Percentiles rank a stretch among this genome's conserved stretches.
Evolutionary conservation across 83 land plant species (phyloP).

Genomic region (Picea engelmannii): DNA sequence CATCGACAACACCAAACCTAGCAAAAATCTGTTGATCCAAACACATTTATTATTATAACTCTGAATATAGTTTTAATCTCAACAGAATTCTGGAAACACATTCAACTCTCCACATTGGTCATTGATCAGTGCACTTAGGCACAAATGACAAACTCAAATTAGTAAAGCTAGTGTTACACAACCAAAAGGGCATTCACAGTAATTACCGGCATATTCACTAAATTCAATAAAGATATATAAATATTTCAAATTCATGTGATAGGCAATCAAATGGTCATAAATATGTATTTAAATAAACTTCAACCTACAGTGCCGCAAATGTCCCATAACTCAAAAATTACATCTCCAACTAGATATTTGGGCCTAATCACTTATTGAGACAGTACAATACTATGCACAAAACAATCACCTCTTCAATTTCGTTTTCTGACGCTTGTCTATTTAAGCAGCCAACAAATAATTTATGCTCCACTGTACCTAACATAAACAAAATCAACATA

Average conservation of each 20-base stretch:
- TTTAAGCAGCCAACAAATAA: constrained; percentile 87
- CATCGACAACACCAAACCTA: constrained; percentile 84
- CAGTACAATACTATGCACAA: neutral
- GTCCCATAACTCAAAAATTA: no score
- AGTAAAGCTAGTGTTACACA: no score
- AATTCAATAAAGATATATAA: no score
- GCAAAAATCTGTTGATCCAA: constrained; percentile 68
- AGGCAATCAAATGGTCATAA: no score
- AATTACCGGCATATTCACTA: no score
- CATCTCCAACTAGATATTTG: no score
- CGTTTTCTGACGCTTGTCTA: constrained; percentile 79
- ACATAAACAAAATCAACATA: constrained; percentile 10
- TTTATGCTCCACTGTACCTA: constrained; percentile 83
- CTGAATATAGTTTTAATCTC: neutral
- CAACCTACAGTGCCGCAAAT: no score
- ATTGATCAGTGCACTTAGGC: neutral
- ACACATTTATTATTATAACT: neutral
- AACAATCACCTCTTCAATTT: constrained; percentile 77
- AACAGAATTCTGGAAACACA: neutral
- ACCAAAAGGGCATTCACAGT: no score
- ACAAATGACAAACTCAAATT: neutral
- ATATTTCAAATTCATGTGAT: neutral
- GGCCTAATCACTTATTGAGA: no score
- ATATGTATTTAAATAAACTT: no score
- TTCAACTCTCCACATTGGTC: neutral